Evolutionary conservation across 768 basidiomycete genomes (phyloP), one percentile per base, ranked within the genome.

Genomic region (Coprinopsis strossmayeri): DNA sequence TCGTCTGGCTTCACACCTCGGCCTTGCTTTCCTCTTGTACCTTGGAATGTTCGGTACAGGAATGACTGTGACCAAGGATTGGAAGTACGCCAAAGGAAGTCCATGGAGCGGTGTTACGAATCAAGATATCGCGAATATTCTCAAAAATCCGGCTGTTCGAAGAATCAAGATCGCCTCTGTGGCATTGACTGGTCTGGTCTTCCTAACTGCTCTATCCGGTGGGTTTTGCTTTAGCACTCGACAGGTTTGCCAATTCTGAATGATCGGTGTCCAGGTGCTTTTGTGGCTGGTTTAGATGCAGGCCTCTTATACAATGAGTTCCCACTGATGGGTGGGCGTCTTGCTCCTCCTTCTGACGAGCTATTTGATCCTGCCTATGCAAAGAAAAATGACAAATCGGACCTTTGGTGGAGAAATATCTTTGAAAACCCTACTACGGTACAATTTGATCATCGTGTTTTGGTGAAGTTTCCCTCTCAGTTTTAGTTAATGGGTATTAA

Each of bases 231-330:
- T 30, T 40, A 40, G 50, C 37, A 15, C 32, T 10, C 5, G 21
- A 13, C 5, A 26, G 13, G 21, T 38, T 23, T 49, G 11, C 17
- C 24, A 39, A 45, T 44, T 44, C 2, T 46, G 12, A 30, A 15
- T 27, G 12, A 21, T n/a, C 32, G 27, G 1, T 15, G 18, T n/a
- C 25, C 61, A 95, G 95, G 96, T 45, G 96, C 96, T 3, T 98
- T 99, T 58, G 96, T 99, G 24, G 96, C 96, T 30, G 96, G 96
- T 12, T 74, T 99, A 35, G 96, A 99, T 63, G 96, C 96, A 1
- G 96, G 96, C 12, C 67, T 99, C 46, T 64, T 93, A n/a, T 98
- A 98, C 69, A 99, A 99, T 61, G 95, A 98, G 61, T 99, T 96
- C 69, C 96, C 96, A 0, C 67, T 86, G 3, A 99, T 99, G 95